These are phyloP conservation scores for Aspergillus biplanus DNA, from an alignment of 495 filamentous ascomycete genomes.

Conservation along the genomic window DNA sequence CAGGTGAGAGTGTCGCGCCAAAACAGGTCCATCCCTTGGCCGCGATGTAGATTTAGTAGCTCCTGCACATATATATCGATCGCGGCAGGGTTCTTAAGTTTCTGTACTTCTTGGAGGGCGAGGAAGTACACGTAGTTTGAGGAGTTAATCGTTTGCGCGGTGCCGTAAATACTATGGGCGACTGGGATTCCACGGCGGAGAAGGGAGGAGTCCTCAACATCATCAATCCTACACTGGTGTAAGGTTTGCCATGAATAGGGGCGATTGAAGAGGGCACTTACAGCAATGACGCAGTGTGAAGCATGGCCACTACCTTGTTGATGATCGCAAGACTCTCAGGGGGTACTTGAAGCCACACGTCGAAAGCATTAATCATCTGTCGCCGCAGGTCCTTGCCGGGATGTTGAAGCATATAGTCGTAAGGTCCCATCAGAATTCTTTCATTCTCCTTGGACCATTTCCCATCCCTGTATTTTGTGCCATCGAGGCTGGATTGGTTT, in stretches of 20 bases:
- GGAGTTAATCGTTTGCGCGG: slow-evolving; percentile 94
- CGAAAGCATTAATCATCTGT: slow-evolving; percentile 87
- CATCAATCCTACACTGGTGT: slow-evolving; percentile 66
- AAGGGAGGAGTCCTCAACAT: slow-evolving; percentile 82
- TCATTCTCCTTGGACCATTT: slow-evolving; percentile 75
- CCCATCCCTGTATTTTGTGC: slow-evolving; percentile 54
- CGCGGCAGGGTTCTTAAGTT: slow-evolving; percentile 69
- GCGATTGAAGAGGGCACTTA: slow-evolving; percentile 32
- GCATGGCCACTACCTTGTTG: slow-evolving; percentile 85
- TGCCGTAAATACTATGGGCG: slow-evolving; percentile 92
- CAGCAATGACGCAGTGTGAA: slow-evolving; percentile 91
- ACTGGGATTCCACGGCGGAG: slow-evolving; percentile 90
- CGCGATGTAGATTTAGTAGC: slow-evolving; percentile 89
- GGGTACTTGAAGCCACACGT: slow-evolving; percentile 87
- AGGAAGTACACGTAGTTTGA: slow-evolving; percentile 97
- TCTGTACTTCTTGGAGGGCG: slow-evolving; percentile 79
- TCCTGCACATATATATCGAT: slow-evolving; percentile 87
- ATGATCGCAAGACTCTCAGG: slow-evolving; percentile 76
- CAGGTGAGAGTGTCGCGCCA: slow-evolving; percentile 95
- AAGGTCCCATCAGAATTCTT: slow-evolving; percentile 80
- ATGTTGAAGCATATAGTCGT: slow-evolving; percentile 80
- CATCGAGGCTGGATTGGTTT: slow-evolving; percentile 52
- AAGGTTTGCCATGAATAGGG: neutral
- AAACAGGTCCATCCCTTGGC: slow-evolving; percentile 97
- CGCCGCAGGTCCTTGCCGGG: slow-evolving; percentile 92